Percentiles rank a stretch among this genome's conserved stretches.
Conservation (phyloP, 192 early-diverging fungal genomes). For the Phlyctochytrium planicorne region DNA sequence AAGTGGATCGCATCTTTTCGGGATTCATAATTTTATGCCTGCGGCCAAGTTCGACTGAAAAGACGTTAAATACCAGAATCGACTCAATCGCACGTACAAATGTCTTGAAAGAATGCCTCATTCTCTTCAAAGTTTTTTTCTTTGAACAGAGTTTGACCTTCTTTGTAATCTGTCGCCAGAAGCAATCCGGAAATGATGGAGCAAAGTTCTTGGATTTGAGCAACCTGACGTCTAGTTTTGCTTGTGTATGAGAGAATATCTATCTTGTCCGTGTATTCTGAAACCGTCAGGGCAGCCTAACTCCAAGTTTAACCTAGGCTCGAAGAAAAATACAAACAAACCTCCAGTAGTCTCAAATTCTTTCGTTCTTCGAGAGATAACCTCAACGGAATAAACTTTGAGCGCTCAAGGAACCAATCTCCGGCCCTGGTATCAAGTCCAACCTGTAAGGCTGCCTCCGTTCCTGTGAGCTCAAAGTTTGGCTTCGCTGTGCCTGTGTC, state of each 20-base stretch:
- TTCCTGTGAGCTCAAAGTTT: slow-evolving; percentile 28
- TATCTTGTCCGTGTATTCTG: slow-evolving; percentile 84
- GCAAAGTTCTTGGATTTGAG: slow-evolving; percentile 95
- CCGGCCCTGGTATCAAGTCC: slow-evolving; percentile 44
- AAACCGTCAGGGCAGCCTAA: slow-evolving; percentile 85
- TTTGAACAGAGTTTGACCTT: slow-evolving; percentile 51
- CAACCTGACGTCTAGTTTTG: slow-evolving; percentile 86
- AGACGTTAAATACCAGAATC: background rate
- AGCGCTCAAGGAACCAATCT: slow-evolving; percentile 81
- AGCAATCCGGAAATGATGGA: slow-evolving; percentile 91
- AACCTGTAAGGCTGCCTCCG: slow-evolving; percentile 33
- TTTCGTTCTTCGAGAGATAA: slow-evolving; percentile 89
- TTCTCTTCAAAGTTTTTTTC: slow-evolving; percentile 50
- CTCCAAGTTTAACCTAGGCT: background rate
- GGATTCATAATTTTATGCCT: slow-evolving; percentile 70
- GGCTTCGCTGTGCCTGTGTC: background rate
- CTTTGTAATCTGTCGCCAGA: slow-evolving; percentile 60
- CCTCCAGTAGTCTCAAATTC: slow-evolving; percentile 85
- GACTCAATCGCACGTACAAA: slow-evolving; percentile 29
- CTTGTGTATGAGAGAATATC: slow-evolving; percentile 73
- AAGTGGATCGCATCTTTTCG: slow-evolving; percentile 93
- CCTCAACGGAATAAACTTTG: slow-evolving; percentile 94
- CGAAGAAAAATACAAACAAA: background rate
- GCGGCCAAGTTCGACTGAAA: slow-evolving; percentile 47
- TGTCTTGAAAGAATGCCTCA: slow-evolving; percentile 47